These are phyloP conservation scores for Plenodomus tracheiphilus DNA, from an alignment of 2,329 filamentous ascomycete genomes.

Conservation along the genomic window DNA sequence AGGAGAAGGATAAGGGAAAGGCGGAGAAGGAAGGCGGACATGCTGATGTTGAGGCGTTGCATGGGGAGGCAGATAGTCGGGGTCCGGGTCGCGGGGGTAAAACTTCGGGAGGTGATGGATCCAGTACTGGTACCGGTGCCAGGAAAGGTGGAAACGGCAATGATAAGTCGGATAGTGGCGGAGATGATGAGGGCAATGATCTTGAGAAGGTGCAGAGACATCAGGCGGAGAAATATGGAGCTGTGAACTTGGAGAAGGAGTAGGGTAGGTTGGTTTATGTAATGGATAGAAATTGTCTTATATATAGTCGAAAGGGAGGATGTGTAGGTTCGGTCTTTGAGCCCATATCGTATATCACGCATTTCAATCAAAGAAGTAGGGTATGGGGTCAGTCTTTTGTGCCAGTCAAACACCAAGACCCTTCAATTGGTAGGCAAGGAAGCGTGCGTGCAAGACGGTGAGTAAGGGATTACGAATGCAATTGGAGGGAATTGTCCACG, in stretches of 20 bases:
- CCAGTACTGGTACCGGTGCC: neutral
- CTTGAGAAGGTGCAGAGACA: conserved; percentile 9
- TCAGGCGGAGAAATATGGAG: conserved; percentile 18
- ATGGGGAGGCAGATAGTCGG: conserved; percentile 3
- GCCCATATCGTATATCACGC: too few species aligned
- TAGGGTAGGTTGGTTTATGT: neutral
- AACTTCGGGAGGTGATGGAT: neutral
- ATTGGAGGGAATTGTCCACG: too few species aligned
- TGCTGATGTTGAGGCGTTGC: conserved; percentile 13
- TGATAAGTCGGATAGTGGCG: too few species aligned
- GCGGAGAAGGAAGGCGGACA: conserved; percentile 2
- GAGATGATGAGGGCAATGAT: neutral
- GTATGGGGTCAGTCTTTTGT: too few species aligned
- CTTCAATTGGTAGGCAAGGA: too few species aligned
- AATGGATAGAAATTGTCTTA: too few species aligned
- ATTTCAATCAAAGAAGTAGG: too few species aligned
- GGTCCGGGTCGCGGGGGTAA: neutral
- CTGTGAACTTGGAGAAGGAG: conserved; percentile 11
- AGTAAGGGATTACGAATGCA: too few species aligned
- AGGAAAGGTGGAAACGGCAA: neutral
- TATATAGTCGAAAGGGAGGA: too few species aligned
- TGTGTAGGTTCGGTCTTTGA: too few species aligned
- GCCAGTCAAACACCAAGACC: too few species aligned
- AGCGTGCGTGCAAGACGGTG: too few species aligned
- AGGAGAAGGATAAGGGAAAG: conserved; percentile 1